Conservation (phyloP, 2,329 filamentous ascomycete genomes). For the Ceratocystis variospora region DNA sequence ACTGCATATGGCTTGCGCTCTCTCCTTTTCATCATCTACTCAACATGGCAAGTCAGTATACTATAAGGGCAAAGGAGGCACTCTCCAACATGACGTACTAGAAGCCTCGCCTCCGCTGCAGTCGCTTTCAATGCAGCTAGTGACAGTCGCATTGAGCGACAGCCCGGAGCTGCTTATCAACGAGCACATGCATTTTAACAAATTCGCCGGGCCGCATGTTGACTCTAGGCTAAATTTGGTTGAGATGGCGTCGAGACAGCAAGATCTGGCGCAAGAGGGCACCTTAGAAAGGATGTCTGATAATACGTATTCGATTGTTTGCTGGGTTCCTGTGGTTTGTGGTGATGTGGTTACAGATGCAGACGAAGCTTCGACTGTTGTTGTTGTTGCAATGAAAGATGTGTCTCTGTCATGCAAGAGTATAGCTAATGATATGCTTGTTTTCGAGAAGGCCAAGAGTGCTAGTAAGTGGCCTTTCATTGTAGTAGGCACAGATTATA, state of each 20-base stretch:
- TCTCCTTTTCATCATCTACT: conserved; percentile 5
- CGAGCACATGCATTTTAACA: conserved; percentile 12
- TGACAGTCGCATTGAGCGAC: conserved; percentile 5
- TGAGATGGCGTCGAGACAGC: conserved; percentile 8
- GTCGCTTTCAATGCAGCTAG: conserved; percentile 12
- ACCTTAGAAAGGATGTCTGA: conserved; percentile 11
- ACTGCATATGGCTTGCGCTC: conserved; percentile 6
- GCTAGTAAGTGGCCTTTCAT: neutral
- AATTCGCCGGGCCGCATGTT: conserved; percentile 7
- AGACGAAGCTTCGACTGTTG: neutral
- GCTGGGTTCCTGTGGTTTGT: conserved; percentile 1
- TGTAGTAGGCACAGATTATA: neutral
- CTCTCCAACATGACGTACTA: conserved; percentile 3
- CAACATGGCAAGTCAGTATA: neutral
- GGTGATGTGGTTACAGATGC: conserved; percentile 1
- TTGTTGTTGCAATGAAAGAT: neutral
- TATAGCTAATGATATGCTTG: neutral
- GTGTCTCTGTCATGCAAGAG: neutral
- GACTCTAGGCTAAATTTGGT: conserved; percentile 5
- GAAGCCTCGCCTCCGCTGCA: conserved; percentile 8
- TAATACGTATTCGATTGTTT: conserved; percentile 1
- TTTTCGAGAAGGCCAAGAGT: neutral
- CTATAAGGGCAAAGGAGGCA: neutral
- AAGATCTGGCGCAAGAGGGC: conserved; percentile 9
- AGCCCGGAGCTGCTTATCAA: conserved; percentile 8